Evolutionary conservation across 2,329 filamentous ascomycete genomes (phyloP), one percentile per base, ranked within the genome.

Genomic region (Pestalotiopsis sp.): DNA sequence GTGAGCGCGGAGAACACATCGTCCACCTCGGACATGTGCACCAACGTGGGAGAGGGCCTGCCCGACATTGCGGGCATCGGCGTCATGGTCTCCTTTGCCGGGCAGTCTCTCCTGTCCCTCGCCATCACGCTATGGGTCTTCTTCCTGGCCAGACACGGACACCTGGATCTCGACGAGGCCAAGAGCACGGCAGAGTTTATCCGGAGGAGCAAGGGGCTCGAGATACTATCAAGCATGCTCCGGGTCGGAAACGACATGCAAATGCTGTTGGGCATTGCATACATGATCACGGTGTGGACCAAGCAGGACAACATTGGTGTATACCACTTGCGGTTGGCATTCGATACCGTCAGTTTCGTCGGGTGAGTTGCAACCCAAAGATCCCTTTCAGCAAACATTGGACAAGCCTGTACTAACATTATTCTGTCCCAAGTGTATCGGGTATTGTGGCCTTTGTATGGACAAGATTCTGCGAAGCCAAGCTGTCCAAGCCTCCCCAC

Each of bases 311-410:
- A 69, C 17, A 64, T 71, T 23, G 70, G 66, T 7, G 41, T 71
- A 6, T 72, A 72, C 36, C 71, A 72, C 52, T 59, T 72, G 25
- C 64, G 66, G 1, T 61, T 72, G 25, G 68, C 58, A 4, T 72
- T 71, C 31, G 71, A 72, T 38, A 71, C 70, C 12, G 68, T 72
- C 60, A 71, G 71, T 38, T 68, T 72, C 23, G 71, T 72, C 3
- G 71, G 70, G 69, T 71, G 64, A 66, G 69, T 66, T 20, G 6
- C 64, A 7, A n/a, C 17, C 1, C 9, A 20, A 2, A 62, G 4
- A 64, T 25, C 4, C 14, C 20, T 23, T 12, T 20, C 11, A 31
- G 7, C 27, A 20, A 3, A 20, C 3, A 20, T 20, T 4, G 13
- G 13, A 60, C 52, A 59, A 3, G 14, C 57, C 14, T 1, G 0